Conservation (phyloP, 768 basidiomycete species). For the Dioszegia crocea region DNA sequence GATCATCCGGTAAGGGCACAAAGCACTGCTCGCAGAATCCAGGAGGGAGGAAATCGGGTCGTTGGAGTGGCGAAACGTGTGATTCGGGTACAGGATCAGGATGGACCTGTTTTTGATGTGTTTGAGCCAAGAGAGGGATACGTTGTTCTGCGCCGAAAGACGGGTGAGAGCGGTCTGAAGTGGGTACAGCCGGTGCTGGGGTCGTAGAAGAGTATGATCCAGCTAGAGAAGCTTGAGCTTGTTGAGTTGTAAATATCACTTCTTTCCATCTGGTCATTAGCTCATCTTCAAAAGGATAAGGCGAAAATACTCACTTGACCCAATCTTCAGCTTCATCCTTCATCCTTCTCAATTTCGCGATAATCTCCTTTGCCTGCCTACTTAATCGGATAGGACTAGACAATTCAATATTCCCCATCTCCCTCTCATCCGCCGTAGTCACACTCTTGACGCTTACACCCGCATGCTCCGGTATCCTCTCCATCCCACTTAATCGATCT, state of each 20-base stretch:
- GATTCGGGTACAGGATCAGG: constrained; percentile 17
- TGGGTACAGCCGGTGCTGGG: not conserved
- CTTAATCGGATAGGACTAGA: constrained; percentile 48
- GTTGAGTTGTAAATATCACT: constrained; percentile 45
- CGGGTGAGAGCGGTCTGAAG: constrained; percentile 8
- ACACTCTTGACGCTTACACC: constrained; percentile 4
- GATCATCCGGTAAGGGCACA: constrained; percentile 87
- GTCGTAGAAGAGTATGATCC: constrained; percentile 1
- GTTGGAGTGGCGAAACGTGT: constrained; percentile 22
- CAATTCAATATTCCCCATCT: constrained; percentile 39
- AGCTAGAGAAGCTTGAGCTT: constrained; percentile 32
- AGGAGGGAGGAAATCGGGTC: constrained; percentile 39
- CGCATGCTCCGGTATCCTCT: constrained; percentile 10
- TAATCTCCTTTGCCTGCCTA: constrained; percentile 48
- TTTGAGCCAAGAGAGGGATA: not conserved
- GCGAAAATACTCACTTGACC: constrained; percentile 38
- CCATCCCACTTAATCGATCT: constrained; percentile 47
- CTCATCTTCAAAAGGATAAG: not conserved
- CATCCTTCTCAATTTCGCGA: constrained; percentile 44
- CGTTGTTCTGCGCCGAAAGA: constrained; percentile 5
- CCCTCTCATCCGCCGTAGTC: constrained; percentile 16
- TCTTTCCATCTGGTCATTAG: constrained; percentile 47
- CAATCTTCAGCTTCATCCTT: constrained; percentile 50
- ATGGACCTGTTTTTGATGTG: not conserved
- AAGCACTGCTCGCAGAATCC: constrained; percentile 85